A percentile compares a stretch with the other conserved stretches of the same genome.
These are phyloP conservation scores for Limnomonas spitsbergensis DNA, from an alignment of 139 green algal species.

Conservation along the genomic window DNA sequence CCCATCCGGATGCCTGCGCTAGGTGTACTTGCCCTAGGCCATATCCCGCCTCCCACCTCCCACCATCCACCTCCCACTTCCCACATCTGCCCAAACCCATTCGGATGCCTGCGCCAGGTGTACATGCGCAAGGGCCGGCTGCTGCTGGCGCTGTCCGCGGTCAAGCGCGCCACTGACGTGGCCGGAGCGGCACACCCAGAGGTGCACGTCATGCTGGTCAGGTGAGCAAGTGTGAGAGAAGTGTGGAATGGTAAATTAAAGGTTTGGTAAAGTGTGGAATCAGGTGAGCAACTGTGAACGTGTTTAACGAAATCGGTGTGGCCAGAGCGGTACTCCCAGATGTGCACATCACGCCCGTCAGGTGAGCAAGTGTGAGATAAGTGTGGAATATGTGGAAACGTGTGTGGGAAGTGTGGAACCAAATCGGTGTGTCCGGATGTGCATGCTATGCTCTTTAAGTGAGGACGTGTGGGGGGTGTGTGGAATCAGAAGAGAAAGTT, in stretches of 20 bases:
- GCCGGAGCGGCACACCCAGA: constrained; percentile 51
- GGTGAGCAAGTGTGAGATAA: neutral
- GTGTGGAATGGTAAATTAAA: neutral
- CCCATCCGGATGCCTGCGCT: no score
- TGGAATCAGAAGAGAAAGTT: neutral
- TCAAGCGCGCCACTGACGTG: constrained; percentile 56
- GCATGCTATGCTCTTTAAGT: constrained; percentile 55
- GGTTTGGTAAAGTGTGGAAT: no score
- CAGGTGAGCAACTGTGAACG: no score
- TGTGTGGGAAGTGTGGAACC: no score
- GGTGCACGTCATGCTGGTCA: constrained; percentile 62
- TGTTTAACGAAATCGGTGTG: neutral
- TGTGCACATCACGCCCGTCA: neutral
- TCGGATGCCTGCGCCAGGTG: constrained; percentile 43
- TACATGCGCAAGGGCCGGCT: constrained; percentile 62
- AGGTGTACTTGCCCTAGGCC: no score
- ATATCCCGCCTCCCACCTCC: no score
- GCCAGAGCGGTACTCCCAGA: neutral
- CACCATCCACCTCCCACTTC: no score
- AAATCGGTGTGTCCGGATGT: constrained; percentile 55
- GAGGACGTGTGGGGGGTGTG: neutral
- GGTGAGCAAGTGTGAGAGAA: neutral
- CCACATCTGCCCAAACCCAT: no score
- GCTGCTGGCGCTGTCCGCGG: constrained; percentile 78
- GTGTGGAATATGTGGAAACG: neutral